These are phyloP conservation scores for Eucommia ulmoides DNA, from an alignment of 257 asterid species.

Conservation along the genomic window DNA sequence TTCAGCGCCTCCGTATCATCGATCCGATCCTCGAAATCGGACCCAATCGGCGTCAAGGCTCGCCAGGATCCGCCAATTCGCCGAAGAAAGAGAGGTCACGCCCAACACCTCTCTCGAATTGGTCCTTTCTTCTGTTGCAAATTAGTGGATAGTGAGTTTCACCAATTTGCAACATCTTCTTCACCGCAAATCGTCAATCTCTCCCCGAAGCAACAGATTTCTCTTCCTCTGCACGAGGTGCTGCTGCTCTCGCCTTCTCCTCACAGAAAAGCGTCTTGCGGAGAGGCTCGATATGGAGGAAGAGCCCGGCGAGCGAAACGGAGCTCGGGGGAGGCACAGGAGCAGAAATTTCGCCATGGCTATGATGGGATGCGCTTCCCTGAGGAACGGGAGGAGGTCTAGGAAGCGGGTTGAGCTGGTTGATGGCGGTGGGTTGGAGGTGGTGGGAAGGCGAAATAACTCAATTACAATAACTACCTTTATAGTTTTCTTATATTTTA, in stretches of 20 bases:
- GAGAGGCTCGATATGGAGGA: conserved; percentile 40
- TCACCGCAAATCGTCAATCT: conserved; percentile 29
- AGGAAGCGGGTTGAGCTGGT: conserved; percentile 58
- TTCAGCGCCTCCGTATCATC: conserved; percentile 38
- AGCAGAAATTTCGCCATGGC: conserved; percentile 21
- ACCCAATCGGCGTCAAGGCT: conserved; percentile 61
- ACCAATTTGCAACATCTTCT: conserved; percentile 41
- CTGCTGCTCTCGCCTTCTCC: conserved; percentile 67
- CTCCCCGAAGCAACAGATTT: conserved; percentile 43
- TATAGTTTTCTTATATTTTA: too few relatives aligned
- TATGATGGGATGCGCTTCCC: conserved; percentile 31
- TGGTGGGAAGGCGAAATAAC: too few relatives aligned
- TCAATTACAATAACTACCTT: too few relatives aligned
- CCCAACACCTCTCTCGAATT: conserved; percentile 60
- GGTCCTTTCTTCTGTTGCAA: conserved; percentile 55
- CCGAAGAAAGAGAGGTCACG: conserved; percentile 28
- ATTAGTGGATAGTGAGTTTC: too few relatives aligned
- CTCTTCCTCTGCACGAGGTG: conserved; percentile 47
- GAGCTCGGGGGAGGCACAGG: conserved; percentile 36
- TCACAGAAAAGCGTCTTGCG: conserved; percentile 25
- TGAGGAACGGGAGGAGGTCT: conserved; percentile 45
- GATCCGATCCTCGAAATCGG: conserved; percentile 36
- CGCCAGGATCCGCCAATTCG: conserved; percentile 48
- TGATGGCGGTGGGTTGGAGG: conserved; percentile 52
- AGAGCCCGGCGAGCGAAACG: conserved; percentile 34